Evolutionary conservation across 148 eudicot species (phyloP).

Genomic region (Vaccinium vitisidaea): DNA sequence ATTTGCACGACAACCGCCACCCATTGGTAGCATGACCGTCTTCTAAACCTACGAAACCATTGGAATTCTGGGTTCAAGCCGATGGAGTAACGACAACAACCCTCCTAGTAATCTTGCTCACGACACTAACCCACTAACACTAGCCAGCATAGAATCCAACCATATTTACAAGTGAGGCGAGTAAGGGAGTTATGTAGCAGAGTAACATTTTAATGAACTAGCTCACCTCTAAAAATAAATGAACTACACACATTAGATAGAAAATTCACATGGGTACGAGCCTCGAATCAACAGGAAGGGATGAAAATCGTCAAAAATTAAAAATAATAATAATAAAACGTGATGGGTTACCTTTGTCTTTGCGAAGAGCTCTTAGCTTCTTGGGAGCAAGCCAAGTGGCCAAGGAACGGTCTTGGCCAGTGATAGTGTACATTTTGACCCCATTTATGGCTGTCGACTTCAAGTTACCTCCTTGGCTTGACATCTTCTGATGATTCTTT

Average conservation of each 20-base stretch:
- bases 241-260: not conserved
- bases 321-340: not conserved
- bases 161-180: not conserved
- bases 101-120: not conserved
- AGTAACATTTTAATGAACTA: not conserved
- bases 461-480: constrained; percentile 59
- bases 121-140: not conserved
- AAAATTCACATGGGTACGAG: not conserved
- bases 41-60: not conserved
- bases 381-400: constrained; percentile 79
- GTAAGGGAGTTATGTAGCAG: not conserved
- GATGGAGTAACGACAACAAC: not conserved
- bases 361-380: constrained; percentile 71
- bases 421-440: constrained; percentile 60
- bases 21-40: not conserved
- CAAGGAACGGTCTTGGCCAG: constrained; percentile 58
- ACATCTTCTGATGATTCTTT: constrained; percentile 33
- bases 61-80: not conserved
- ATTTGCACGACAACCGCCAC: not conserved
- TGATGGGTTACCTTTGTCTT: constrained; percentile 52
- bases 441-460: constrained; percentile 88
- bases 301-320: not conserved
- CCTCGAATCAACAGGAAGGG: not conserved
- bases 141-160: not conserved
- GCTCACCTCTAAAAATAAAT: not conserved